Evolutionary conservation across 1,139 yeast species (phyloP).

Genomic region (Suhomyces wounanorum): DNA sequence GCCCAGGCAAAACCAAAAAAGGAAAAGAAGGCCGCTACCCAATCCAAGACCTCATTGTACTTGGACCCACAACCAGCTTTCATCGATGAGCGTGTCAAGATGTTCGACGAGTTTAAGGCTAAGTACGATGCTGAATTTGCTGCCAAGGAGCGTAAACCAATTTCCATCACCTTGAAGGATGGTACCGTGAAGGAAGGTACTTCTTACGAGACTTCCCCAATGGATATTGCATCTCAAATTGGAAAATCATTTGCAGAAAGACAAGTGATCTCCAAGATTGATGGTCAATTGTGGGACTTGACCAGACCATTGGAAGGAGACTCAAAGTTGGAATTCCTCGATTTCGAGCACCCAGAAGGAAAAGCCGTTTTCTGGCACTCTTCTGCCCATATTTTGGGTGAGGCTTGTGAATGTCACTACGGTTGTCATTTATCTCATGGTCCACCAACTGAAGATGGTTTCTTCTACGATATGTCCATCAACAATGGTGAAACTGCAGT

Average conservation of each 20-base stretch:
- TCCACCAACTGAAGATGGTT: slow-evolving; percentile 98
- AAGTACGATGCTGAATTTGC: slow-evolving; percentile 75
- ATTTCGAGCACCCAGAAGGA: slow-evolving; percentile 80
- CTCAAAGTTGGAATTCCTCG: slow-evolving; percentile 65
- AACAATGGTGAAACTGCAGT: slow-evolving; percentile 75
- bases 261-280: slow-evolving; percentile 87
- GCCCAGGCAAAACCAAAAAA: slow-evolving; percentile 29
- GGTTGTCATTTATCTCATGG: slow-evolving; percentile 90
- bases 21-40: slow-evolving; percentile 32
- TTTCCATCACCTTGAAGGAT: slow-evolving; percentile 82
- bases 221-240: slow-evolving; percentile 79
- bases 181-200: slow-evolving; percentile 78
- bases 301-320: slow-evolving; percentile 89
- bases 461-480: slow-evolving; percentile 95
- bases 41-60: slow-evolving; percentile 43
- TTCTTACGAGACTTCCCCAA: slow-evolving; percentile 88
- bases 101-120: slow-evolving; percentile 81
- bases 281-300: slow-evolving; percentile 93
- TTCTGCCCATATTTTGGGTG: slow-evolving; percentile 97
- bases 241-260: slow-evolving; percentile 83
- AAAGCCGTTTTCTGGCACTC: slow-evolving; percentile 98
- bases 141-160: slow-evolving; percentile 55
- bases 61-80: slow-evolving; percentile 81
- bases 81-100: slow-evolving; percentile 72
- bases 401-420: slow-evolving; percentile 93